These are phyloP conservation scores for Ophiostoma novo-ulmi DNA, from an alignment of 2,329 filamentous ascomycete species.

Conservation along the genomic window DNA sequence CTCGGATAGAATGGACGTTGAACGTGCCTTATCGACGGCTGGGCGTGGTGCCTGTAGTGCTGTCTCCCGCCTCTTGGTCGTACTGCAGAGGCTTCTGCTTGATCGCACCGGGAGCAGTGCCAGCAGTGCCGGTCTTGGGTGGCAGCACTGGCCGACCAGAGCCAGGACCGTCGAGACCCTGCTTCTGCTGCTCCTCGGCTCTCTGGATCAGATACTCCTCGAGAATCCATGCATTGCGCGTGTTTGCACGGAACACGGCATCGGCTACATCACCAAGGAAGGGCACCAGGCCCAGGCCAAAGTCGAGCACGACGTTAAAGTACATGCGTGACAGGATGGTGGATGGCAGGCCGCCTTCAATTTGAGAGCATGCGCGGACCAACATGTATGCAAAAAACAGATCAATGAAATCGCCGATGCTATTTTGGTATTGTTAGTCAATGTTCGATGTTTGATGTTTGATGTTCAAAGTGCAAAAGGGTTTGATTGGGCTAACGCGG, in stretches of 20 bases:
- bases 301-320: conserved; percentile 71
- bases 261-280: conserved; percentile 72
- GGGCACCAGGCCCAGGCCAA: conserved; percentile 67
- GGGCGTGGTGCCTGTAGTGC: background rate
- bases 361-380: conserved; percentile 62
- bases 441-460: conserved; percentile 24
- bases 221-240: conserved; percentile 59
- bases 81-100: background rate
- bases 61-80: background rate
- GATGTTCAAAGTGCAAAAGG: no score
- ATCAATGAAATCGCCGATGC: conserved; percentile 71
- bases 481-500: background rate
- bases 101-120: background rate
- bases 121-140: background rate
- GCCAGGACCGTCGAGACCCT: background rate
- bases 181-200: conserved; percentile 49
- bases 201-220: conserved; percentile 59
- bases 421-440: conserved; percentile 32
- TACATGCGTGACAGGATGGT: conserved; percentile 66
- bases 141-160: background rate
- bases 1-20: no score
- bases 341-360: conserved; percentile 70
- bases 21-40: background rate
- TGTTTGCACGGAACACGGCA: conserved; percentile 68
- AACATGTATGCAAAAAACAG: conserved; percentile 70